These are phyloP conservation scores for Leccinum subgranulosum DNA, from an alignment of 768 basidiomycete genomes.

Conservation along the genomic window DNA sequence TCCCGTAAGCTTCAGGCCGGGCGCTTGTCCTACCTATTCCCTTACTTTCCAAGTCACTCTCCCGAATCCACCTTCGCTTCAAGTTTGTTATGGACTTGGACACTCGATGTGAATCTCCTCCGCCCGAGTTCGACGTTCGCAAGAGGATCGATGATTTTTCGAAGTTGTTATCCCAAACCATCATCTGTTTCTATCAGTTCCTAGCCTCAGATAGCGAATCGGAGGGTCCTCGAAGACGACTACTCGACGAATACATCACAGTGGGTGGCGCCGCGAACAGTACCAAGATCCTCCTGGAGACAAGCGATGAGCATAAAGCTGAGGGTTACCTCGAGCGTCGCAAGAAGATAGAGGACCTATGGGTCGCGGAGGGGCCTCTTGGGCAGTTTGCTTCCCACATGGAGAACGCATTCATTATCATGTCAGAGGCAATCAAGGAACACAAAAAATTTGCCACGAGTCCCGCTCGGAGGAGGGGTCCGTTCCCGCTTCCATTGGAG, in stretches of 20 bases:
- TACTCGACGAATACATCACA: conserved; percentile 28
- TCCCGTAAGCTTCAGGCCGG: conserved; percentile 1
- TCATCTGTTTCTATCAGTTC: conserved; percentile 27
- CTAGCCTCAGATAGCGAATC: conserved; percentile 25
- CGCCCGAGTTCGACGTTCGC: conserved; percentile 16
- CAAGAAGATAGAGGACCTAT: conserved; percentile 18
- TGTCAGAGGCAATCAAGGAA: conserved; percentile 21
- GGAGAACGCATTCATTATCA: conserved; percentile 14
- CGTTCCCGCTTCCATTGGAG: conserved; percentile 23
- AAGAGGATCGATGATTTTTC: conserved; percentile 24
- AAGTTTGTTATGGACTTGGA: conserved; percentile 12
- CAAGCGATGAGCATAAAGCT: conserved; percentile 19
- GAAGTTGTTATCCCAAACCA: conserved; percentile 18
- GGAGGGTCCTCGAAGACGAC: conserved; percentile 17
- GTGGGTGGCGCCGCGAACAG: conserved; percentile 26
- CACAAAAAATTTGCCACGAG: conserved; percentile 13
- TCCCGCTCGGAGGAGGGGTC: conserved; percentile 10
- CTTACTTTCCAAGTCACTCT: neutral
- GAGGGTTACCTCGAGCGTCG: conserved; percentile 22
- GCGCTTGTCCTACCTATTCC: neutral
- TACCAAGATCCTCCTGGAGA: conserved; percentile 23
- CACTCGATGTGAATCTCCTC: neutral
- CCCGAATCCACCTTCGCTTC: neutral
- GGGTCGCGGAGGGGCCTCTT: conserved; percentile 16
- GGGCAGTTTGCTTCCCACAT: conserved; percentile 21